Percentiles rank a stretch among this genome's conserved stretches.
These are phyloP conservation scores for Camillea tinctor DNA, from an alignment of 2,329 filamentous ascomycete genomes.

Conservation along the genomic window DNA sequence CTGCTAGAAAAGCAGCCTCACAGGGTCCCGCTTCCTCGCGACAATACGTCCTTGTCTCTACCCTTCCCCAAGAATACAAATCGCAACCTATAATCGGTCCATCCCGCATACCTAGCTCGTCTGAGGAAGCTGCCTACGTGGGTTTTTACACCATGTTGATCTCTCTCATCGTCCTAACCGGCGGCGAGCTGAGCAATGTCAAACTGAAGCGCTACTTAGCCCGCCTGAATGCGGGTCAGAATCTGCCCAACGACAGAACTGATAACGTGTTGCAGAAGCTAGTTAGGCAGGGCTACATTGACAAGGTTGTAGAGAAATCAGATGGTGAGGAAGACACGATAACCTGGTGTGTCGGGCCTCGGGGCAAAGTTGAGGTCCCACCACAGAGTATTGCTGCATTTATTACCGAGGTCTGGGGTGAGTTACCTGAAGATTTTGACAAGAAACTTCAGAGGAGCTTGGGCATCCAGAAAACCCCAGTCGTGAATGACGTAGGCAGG, in stretches of 20 bases:
- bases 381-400: slow-evolving; percentile 72
- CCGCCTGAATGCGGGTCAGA: slow-evolving; percentile 72
- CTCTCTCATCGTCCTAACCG: slow-evolving; percentile 71
- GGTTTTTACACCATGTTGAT: slow-evolving; percentile 81
- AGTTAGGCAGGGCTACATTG: slow-evolving; percentile 79
- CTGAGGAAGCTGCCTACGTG: slow-evolving; percentile 75
- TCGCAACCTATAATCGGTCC: slow-evolving; percentile 66
- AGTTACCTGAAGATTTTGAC: slow-evolving; percentile 52
- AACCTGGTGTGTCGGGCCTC: slow-evolving; percentile 80
- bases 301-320: slow-evolving; percentile 66
- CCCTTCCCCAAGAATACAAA: slow-evolving; percentile 67
- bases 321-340: slow-evolving; percentile 70
- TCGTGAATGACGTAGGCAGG: slow-evolving; percentile 13
- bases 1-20: slow-evolving; percentile 38
- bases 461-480: slow-evolving; percentile 42
- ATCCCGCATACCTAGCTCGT: slow-evolving; percentile 61
- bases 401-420: slow-evolving; percentile 60
- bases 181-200: slow-evolving; percentile 71
- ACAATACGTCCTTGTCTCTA: slow-evolving; percentile 74
- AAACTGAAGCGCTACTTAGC: slow-evolving; percentile 75
- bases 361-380: slow-evolving; percentile 83
- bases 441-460: slow-evolving; percentile 61
- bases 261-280: slow-evolving; percentile 73
- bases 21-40: slow-evolving; percentile 58
- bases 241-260: slow-evolving; percentile 73